Base-by-base conservation (phyloP, 2,329 filamentous ascomycete species). In the Penicillium hesseltinei region DNA sequence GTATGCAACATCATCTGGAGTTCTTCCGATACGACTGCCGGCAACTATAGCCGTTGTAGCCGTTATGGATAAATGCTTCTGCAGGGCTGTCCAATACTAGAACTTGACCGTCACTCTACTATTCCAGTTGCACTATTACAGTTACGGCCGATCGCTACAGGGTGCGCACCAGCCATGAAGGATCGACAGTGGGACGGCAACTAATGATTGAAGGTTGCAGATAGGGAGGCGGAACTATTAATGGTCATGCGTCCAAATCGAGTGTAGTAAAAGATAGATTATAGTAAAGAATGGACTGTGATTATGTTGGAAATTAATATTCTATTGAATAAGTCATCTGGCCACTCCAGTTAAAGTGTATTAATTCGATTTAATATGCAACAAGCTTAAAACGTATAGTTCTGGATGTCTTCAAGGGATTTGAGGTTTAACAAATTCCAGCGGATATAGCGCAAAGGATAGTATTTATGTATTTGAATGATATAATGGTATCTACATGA, bases 141-240 rank as follows among this genome's bases (percentile, higher is more conserved):
- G 52, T 51, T 27, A 50, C 50, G 39, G 40, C 38, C 46, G 61
- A 66, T 66, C 64, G 55, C 55, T 51, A 61, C 62, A 62, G 63
- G 61, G 62, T 64, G 56, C 49, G 63, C 58, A 62, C 51, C 57
- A 45, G 59, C 61, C 59, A 66, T 36, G 36, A 54, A 38, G 5
- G 55, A 64, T 62, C 58, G 58, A 57, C 61, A 33, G 33, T 44
- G 17, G 39, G n/a, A 42, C 35, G 51, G 45, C 29, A 36, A 36
- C 46, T 51, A 56, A 52, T 6, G 25, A 38, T 35, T 51, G n/a
- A 15, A 46, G 46, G 17, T 36, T 36, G 29, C 29, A 51, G 25
- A n/a, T 33, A 44, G 33, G 33, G 43, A 27, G 43, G 48, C 38
- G 35, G 17, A 5, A 44, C n/a, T 27, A 57, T 19, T 35, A 38